phyloP scores from a whole-genome alignment of 768 basidiomycete species.

The Tylopilus felleus region DNA sequence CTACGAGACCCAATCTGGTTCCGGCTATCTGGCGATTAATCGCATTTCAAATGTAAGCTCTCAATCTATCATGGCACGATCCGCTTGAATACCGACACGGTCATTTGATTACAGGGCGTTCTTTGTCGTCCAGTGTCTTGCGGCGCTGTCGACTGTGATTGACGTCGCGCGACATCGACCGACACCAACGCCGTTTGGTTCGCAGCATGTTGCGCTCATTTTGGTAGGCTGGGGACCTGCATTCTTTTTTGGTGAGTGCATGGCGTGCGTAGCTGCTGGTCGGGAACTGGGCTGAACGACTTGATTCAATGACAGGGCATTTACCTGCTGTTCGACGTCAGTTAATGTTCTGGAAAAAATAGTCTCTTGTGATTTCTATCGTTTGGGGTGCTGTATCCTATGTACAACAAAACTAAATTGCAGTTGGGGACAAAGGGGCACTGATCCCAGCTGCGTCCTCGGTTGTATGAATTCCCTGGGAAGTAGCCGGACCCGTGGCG shows the following conservation, averaged over 20 bases:
- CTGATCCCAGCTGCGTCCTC: too few species aligned
- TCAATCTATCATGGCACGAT: background rate
- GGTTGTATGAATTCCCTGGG: too few species aligned
- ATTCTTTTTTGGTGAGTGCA: conserved; percentile 47
- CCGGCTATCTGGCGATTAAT: conserved; percentile 51
- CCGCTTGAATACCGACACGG: background rate
- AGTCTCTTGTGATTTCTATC: background rate
- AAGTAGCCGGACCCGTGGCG: too few species aligned
- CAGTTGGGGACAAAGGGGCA: too few species aligned
- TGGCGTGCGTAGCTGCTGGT: background rate
- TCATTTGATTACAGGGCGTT: conserved; percentile 34
- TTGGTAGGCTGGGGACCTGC: conserved; percentile 58
- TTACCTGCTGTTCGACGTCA: conserved; percentile 38
- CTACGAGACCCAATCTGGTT: conserved; percentile 26
- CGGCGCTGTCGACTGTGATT: conserved; percentile 48
- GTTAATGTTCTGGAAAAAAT: conserved; percentile 34
- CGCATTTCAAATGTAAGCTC: conserved; percentile 49
- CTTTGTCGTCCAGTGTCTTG: conserved; percentile 44
- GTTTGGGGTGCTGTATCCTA: background rate
- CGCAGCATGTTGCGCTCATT: conserved; percentile 61
- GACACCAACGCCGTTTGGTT: conserved; percentile 53
- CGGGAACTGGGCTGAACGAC: background rate
- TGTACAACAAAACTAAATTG: too few species aligned
- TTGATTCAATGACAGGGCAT: conserved; percentile 29
- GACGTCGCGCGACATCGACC: conserved; percentile 41